phyloP scores from a whole-genome alignment of 495 filamentous ascomycete genomes.

The Rhypophila decipiens region DNA sequence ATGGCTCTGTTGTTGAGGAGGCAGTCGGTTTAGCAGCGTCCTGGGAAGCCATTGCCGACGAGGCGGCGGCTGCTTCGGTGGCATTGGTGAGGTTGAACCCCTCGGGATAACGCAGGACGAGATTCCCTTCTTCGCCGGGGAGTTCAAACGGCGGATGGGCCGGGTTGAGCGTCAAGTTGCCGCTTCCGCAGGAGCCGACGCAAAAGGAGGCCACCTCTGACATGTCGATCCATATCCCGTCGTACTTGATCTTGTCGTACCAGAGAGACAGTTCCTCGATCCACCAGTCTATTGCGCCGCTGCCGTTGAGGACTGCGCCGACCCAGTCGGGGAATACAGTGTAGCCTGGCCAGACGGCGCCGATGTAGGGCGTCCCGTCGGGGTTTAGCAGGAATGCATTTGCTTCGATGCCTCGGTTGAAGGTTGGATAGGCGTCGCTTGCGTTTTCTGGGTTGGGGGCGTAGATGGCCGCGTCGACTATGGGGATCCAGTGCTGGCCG shows the following conservation, averaged over 20 bases:
- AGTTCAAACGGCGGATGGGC: constrained; percentile 61
- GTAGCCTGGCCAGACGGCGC: constrained; percentile 83
- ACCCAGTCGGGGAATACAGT: constrained; percentile 54
- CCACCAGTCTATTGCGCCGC: constrained; percentile 63
- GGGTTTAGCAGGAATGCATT: constrained; percentile 63
- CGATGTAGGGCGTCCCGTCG: constrained; percentile 67
- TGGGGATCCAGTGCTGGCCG: constrained; percentile 72
- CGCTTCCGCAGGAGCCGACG: constrained; percentile 67
- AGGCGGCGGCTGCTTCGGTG: constrained; percentile 59
- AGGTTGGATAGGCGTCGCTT: constrained; percentile 64
- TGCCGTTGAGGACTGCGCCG: constrained; percentile 54
- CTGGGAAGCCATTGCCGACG: constrained; percentile 33
- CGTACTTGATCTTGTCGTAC: constrained; percentile 59
- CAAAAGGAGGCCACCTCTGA: constrained; percentile 78
- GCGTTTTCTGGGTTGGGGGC: constrained; percentile 66
- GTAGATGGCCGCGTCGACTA: constrained; percentile 80
- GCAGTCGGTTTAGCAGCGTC: constrained; percentile 16
- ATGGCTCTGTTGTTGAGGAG: constrained; percentile 38
- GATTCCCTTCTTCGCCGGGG: constrained; percentile 57
- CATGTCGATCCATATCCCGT: constrained; percentile 90
- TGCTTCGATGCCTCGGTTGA: constrained; percentile 57
- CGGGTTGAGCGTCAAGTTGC: constrained; percentile 63
- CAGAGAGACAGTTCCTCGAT: constrained; percentile 56
- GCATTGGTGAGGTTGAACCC: constrained; percentile 64
- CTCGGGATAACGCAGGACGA: constrained; percentile 62